phyloP scores from a whole-genome alignment of 2,329 filamentous ascomycete genomes.

The Scleromitrula shiraiana region DNA sequence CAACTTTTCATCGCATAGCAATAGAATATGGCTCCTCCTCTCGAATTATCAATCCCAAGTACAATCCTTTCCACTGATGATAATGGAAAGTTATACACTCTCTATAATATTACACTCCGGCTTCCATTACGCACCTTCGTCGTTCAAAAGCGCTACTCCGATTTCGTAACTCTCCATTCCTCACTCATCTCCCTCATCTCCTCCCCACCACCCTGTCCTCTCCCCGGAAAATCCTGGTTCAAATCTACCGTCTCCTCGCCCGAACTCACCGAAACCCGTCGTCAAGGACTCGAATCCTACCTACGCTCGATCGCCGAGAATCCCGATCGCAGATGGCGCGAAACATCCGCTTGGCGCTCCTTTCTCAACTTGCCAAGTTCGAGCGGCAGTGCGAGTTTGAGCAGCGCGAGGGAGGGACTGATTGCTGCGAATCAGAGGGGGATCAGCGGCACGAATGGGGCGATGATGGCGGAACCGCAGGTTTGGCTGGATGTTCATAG shows the following conservation, averaged over 20 bases:
- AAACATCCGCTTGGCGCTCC: slow-evolving; percentile 61
- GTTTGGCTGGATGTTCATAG: slow-evolving; percentile 72
- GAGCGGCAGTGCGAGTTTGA: slow-evolving; percentile 32
- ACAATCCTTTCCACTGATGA: slow-evolving; percentile 46
- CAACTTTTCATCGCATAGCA: neutral
- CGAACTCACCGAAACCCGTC: slow-evolving; percentile 63
- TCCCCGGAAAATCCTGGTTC: slow-evolving; percentile 72
- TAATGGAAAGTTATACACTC: slow-evolving; percentile 54
- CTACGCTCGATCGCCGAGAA: slow-evolving; percentile 63
- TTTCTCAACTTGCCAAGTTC: slow-evolving; percentile 62
- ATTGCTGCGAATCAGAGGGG: slow-evolving; percentile 24
- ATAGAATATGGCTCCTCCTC: slow-evolving; percentile 50
- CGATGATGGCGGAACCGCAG: slow-evolving; percentile 25
- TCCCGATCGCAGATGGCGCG: slow-evolving; percentile 69
- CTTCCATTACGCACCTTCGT: slow-evolving; percentile 70
- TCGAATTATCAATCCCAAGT: slow-evolving; percentile 61
- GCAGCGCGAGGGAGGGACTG: slow-evolving; percentile 24
- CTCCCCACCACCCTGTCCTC: slow-evolving; percentile 53
- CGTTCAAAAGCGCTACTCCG: slow-evolving; percentile 74
- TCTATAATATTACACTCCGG: slow-evolving; percentile 71
- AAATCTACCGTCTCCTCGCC: slow-evolving; percentile 62
- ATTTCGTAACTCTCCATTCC: slow-evolving; percentile 62
- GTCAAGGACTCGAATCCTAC: slow-evolving; percentile 61
- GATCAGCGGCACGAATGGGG: slow-evolving; percentile 16
- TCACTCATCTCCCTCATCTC: slow-evolving; percentile 53